Percentiles rank a stretch among this genome's conserved stretches.
Evolutionary conservation across 2,329 filamentous ascomycete species (phyloP).

Genomic region (Fusarium nisikadoi): DNA sequence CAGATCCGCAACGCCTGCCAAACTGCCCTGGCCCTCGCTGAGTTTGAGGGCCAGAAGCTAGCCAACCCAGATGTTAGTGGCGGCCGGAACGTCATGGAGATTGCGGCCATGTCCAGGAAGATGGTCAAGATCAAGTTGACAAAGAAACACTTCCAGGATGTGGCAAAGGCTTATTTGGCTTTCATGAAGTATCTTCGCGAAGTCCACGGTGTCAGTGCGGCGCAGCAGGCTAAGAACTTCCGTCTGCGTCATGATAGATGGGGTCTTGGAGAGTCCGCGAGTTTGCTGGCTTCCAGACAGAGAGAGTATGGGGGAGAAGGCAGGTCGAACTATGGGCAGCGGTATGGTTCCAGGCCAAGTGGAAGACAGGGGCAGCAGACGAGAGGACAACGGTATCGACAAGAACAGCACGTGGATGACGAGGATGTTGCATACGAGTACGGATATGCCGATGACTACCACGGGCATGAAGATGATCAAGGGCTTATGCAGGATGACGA

Average conservation of each 20-base stretch:
- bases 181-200: neutral
- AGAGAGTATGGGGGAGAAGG: fast-evolving
- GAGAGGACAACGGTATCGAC: fast-evolving
- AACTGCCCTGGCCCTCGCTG: fast-evolving
- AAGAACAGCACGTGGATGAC: neutral
- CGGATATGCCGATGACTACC: fast-evolving
- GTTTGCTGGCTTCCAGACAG: fast-evolving
- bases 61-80: fast-evolving
- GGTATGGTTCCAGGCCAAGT: neutral
- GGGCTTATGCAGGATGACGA: neutral
- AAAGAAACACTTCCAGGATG: neutral
- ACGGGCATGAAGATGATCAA: fast-evolving
- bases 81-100: neutral
- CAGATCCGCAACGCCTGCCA: neutral
- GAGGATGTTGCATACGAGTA: neutral
- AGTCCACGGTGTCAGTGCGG: neutral
- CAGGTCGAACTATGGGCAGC: neutral
- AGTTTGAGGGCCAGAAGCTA: neutral
- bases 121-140: neutral
- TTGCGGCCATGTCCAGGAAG: neutral
- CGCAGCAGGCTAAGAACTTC: neutral
- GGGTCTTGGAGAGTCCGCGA: neutral
- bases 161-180: neutral
- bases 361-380: neutral
- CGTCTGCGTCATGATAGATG: neutral